These are phyloP conservation scores for Rhizopogon sp. DNA, from an alignment of 768 basidiomycete genomes.

Conservation along the genomic window DNA sequence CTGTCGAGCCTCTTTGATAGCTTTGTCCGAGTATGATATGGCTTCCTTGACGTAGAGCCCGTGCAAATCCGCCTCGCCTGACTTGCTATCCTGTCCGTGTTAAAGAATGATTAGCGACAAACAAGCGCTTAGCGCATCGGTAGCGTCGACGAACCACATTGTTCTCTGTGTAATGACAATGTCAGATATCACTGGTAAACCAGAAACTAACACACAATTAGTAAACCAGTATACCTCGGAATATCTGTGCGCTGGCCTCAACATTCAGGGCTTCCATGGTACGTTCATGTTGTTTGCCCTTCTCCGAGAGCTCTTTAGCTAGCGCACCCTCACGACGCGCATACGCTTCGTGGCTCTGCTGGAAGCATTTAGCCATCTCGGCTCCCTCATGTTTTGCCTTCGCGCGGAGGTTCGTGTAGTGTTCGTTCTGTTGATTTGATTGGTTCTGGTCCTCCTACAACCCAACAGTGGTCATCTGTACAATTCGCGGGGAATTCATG, in stretches of 20 bases:
- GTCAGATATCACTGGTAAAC: background rate
- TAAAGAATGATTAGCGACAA: background rate
- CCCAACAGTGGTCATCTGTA: no score
- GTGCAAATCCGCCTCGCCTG: slow-evolving; percentile 83
- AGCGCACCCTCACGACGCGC: slow-evolving; percentile 61
- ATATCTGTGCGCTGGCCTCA: slow-evolving; percentile 87
- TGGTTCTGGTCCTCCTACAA: slow-evolving; percentile 53
- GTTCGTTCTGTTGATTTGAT: slow-evolving; percentile 65
- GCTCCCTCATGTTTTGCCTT: slow-evolving; percentile 79
- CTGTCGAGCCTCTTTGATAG: slow-evolving; percentile 60
- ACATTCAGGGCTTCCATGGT: slow-evolving; percentile 77
- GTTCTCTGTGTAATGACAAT: slow-evolving; percentile 46
- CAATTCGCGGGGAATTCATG: no score
- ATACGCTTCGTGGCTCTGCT: slow-evolving; percentile 74
- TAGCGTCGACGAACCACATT: slow-evolving; percentile 47
- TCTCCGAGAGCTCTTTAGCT: slow-evolving; percentile 75
- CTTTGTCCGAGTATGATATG: slow-evolving; percentile 63
- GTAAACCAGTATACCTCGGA: slow-evolving; percentile 44
- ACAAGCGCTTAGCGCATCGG: background rate
- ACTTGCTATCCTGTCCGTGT: slow-evolving; percentile 50
- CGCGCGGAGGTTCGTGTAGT: slow-evolving; percentile 66
- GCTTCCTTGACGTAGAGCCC: slow-evolving; percentile 94
- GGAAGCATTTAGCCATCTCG: slow-evolving; percentile 64
- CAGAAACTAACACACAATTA: background rate
- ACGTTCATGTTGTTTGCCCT: slow-evolving; percentile 77